Conservation (phyloP, 2,329 filamentous ascomycete genomes). For the Penicillium freii region DNA sequence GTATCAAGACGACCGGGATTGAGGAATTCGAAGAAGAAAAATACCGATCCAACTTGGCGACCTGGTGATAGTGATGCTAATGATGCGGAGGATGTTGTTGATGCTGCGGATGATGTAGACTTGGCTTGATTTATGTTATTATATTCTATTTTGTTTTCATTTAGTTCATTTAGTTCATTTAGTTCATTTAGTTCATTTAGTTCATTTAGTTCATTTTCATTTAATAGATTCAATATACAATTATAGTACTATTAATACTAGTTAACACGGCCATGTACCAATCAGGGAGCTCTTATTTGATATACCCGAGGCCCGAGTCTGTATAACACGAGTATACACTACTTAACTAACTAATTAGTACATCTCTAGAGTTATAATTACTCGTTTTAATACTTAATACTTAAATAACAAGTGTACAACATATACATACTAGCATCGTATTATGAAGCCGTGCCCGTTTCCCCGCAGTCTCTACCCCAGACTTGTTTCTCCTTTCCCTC, state of each 20-base stretch:
- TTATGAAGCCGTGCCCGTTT: background rate
- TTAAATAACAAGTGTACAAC: background rate
- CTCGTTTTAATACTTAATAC: background rate
- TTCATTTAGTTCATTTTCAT: no score
- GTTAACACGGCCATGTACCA: conserved; percentile 4
- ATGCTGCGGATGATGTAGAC: background rate
- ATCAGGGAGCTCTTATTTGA: conserved; percentile 14
- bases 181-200: no score
- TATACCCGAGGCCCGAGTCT: conserved; percentile 6
- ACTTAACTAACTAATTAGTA: no score
- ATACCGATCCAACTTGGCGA: conserved; percentile 4
- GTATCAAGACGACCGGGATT: background rate
- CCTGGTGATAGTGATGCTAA: background rate
- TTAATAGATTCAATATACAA: background rate
- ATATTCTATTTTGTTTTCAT: background rate
- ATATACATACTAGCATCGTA: background rate
- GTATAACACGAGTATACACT: background rate
- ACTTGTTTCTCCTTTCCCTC: conserved; percentile 3
- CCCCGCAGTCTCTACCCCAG: conserved; percentile 20
- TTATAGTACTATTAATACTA: conserved; percentile 6
- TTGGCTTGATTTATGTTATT: background rate
- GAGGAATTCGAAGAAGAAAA: background rate
- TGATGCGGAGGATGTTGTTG: background rate
- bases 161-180: no score
- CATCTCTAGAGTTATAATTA: background rate